Percentiles rank a stretch among this genome's conserved stretches.
These are phyloP conservation scores for Flaveria robusta DNA, from an alignment of 129 eudicot species.

Conservation along the genomic window DNA sequence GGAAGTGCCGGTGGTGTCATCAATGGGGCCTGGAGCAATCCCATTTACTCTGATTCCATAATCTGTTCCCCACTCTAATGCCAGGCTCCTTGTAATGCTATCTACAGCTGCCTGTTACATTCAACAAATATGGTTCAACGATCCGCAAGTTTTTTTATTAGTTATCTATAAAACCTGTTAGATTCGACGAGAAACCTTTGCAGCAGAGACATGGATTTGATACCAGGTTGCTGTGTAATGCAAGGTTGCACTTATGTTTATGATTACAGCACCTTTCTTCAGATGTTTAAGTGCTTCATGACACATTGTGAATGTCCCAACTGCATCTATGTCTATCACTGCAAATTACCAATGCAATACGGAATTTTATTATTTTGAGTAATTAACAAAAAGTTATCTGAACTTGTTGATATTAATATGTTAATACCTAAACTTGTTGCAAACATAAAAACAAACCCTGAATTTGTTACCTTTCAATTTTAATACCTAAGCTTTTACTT, in stretches of 20 bases:
- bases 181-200: slow-evolving; percentile 42
- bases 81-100: slow-evolving; percentile 56
- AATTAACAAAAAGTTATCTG: no score
- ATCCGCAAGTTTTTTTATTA: not conserved
- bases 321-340: slow-evolving; percentile 62
- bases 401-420: no score
- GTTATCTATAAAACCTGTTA: no score
- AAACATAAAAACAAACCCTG: no score
- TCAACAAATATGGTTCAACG: not conserved
- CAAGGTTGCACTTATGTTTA: slow-evolving; percentile 66
- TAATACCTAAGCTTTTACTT: no score
- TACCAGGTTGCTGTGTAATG: slow-evolving; percentile 63
- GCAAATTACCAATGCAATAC: slow-evolving; percentile 19
- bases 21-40: slow-evolving; percentile 60
- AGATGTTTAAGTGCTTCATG: slow-evolving; percentile 51
- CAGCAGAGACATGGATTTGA: slow-evolving; percentile 63
- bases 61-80: slow-evolving; percentile 66
- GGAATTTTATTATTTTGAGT: no score
- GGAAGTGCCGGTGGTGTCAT: slow-evolving; percentile 48
- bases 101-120: slow-evolving; percentile 57
- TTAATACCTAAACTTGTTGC: no score
- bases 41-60: slow-evolving; percentile 56
- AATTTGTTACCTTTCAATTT: no score
- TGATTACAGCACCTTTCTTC: slow-evolving; percentile 48
- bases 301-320: slow-evolving; percentile 66